Evolutionary conservation across 2,329 filamentous ascomycete species (phyloP).

Genomic region (Calonectria pseudoreteaudii): DNA sequence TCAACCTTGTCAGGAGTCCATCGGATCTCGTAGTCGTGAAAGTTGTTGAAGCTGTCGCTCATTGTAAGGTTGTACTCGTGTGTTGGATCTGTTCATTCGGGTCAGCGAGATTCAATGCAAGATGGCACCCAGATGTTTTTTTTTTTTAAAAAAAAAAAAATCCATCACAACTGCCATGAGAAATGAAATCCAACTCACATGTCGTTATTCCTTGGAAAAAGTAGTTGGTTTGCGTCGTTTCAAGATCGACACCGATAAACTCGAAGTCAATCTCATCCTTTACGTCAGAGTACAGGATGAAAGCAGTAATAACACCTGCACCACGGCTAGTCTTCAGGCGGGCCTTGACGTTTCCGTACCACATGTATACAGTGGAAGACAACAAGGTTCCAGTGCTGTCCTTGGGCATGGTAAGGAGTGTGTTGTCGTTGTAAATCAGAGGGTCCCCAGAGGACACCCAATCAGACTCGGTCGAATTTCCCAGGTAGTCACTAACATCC

Average conservation of each 20-base stretch:
- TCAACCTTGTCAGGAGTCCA: slow-evolving; percentile 89
- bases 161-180: no score
- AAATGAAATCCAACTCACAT: background rate
- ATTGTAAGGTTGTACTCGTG: slow-evolving; percentile 79
- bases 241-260: slow-evolving; percentile 85
- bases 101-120: background rate
- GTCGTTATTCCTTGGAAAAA: slow-evolving; percentile 91
- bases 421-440: slow-evolving; percentile 73
- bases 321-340: slow-evolving; percentile 87
- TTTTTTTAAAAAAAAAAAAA: background rate
- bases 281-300: slow-evolving; percentile 94
- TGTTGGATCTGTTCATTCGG: slow-evolving; percentile 68
- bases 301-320: slow-evolving; percentile 90
- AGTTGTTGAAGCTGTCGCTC: slow-evolving; percentile 79
- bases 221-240: slow-evolving; percentile 91
- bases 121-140: no score
- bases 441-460: slow-evolving; percentile 91
- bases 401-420: slow-evolving; percentile 90
- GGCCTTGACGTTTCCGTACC: slow-evolving; percentile 95
- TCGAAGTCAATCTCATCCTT: slow-evolving; percentile 99
- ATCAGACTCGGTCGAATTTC: slow-evolving; percentile 81
- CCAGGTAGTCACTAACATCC: slow-evolving; percentile 85
- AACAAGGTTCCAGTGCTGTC: slow-evolving; percentile 88
- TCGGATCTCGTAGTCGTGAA: slow-evolving; percentile 91
- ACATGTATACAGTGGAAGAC: slow-evolving; percentile 87